Conservation (phyloP, 306 rosid species). For the Geum urbanum region DNA sequence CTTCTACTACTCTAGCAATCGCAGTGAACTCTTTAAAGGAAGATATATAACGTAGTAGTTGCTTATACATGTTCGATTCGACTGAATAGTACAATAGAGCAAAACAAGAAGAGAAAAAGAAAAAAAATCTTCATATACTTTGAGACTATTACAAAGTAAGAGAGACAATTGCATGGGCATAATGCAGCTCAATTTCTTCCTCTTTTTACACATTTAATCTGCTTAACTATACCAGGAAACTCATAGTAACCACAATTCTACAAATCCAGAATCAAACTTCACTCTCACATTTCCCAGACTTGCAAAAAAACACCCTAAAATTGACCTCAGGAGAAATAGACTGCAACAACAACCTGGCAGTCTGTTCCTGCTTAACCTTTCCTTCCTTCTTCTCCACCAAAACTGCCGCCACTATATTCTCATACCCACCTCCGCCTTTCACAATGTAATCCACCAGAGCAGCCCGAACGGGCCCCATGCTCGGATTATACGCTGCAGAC, state of each 20-base stretch:
- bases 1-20: neutral
- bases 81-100: neutral
- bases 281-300: neutral
- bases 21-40: neutral
- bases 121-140: neutral
- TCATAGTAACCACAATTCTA: no score
- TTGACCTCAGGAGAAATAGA: constrained; percentile 47
- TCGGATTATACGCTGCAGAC: constrained; percentile 90
- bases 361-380: constrained; percentile 52
- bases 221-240: neutral
- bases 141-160: neutral
- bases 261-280: neutral
- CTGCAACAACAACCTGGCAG: constrained; percentile 53
- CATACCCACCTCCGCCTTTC: constrained; percentile 48
- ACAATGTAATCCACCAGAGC: constrained; percentile 71
- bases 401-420: constrained; percentile 48
- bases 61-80: neutral
- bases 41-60: neutral
- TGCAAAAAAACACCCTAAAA: constrained; percentile 40
- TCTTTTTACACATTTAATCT: neutral
- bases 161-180: neutral
- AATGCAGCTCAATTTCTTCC: neutral
- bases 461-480: constrained; percentile 75
- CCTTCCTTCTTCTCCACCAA: constrained; percentile 74
- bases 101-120: neutral